A percentile compares a stretch with the other conserved stretches of the same genome.
Conservation (phyloP, 208 protist species). For the Porcisia deanei region DNA sequence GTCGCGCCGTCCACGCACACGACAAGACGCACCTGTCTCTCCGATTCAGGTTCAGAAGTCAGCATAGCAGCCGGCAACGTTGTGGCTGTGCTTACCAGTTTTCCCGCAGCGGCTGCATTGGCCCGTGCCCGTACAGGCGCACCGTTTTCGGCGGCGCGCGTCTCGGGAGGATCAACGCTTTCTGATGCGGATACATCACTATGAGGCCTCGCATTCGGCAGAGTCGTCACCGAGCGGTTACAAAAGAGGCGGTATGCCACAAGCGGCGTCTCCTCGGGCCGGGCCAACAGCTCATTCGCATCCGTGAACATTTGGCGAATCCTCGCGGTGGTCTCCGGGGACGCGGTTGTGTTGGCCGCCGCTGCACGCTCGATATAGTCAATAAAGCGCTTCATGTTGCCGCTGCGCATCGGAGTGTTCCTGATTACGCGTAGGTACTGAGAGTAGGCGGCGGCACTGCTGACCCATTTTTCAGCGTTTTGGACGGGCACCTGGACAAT, state of each 20-base stretch:
- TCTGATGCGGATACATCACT: not conserved
- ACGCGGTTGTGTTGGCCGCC: slow-evolving; percentile 40
- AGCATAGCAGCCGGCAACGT: not conserved
- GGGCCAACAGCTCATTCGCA: slow-evolving; percentile 53
- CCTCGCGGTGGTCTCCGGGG: slow-evolving; percentile 32
- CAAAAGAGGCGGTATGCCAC: slow-evolving; percentile 17
- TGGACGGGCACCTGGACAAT: slow-evolving; percentile 37
- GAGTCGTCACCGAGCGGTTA: not conserved
- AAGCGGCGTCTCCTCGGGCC: slow-evolving; percentile 41
- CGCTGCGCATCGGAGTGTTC: slow-evolving; percentile 72
- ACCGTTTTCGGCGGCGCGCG: not conserved
- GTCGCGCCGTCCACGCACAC: slow-evolving; percentile 27
- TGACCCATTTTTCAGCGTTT: slow-evolving; percentile 20
- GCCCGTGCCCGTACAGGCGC: not conserved
- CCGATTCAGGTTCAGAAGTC: slow-evolving; percentile 2
- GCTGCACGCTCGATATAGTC: slow-evolving; percentile 60
- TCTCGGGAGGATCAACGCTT: not conserved
- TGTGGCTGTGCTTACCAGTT: not conserved
- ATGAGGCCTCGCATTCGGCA: not conserved
- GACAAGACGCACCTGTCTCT: slow-evolving; percentile 23
- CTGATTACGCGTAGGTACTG: slow-evolving; percentile 47
- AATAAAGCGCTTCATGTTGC: slow-evolving; percentile 80
- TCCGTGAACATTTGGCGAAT: slow-evolving; percentile 79
- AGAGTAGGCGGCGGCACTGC: slow-evolving; percentile 18
- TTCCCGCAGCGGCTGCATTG: not conserved